Base-by-base conservation (phyloP, 2,329 filamentous ascomycete species). In the Aspergillus cejpii region DNA sequence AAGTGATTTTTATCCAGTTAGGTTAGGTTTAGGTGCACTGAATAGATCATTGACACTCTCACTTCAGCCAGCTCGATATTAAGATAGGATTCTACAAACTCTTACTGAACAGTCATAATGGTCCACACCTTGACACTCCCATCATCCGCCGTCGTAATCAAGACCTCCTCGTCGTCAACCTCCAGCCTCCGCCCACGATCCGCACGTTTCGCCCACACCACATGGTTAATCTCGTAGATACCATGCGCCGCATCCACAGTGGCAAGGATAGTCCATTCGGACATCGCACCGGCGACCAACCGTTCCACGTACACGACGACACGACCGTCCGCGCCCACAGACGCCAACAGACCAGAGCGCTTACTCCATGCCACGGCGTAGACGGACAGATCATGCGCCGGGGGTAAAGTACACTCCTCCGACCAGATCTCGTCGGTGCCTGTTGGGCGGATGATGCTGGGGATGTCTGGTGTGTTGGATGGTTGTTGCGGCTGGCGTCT, bases 141-240 rank as follows among this genome's bases (percentile, higher is more conserved):
- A 67, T 97, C 90, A 63, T 98, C 92, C 0, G 91, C 92, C 0
- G 90, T 95, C 12, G 85, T 92, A 15, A 97, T 73, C 37, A 98
- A 73, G 63, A 96, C 84, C 69, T 97, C 91, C 57, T 95, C 74
- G 1, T 78, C 75, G n/a, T 53, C 50, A 6, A 49, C 50, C 69
- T 74, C 61, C 75, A 75, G 1, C 72, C 83, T 39, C 75, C n/a
- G n/a, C n/a, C 52, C 55, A 31, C 61, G 74, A 63, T 95, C 89
- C 45, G 80, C 85, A 45, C 90, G 76, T 56, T 77, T 79, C 53
- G 88, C 89, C 92, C 92, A 98, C 1, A 80, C 81, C 39, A 92
- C 78, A 66, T 96, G 89, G 60, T 98, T 98, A 52, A 97, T 77
- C 68, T 98, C 92, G 61, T 91, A 96, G 2, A 94, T 87, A 1